Evolutionary conservation across 1,284 basidiomycete genomes (phyloP).

Genomic region (Moesziomyces globuligerus): DNA sequence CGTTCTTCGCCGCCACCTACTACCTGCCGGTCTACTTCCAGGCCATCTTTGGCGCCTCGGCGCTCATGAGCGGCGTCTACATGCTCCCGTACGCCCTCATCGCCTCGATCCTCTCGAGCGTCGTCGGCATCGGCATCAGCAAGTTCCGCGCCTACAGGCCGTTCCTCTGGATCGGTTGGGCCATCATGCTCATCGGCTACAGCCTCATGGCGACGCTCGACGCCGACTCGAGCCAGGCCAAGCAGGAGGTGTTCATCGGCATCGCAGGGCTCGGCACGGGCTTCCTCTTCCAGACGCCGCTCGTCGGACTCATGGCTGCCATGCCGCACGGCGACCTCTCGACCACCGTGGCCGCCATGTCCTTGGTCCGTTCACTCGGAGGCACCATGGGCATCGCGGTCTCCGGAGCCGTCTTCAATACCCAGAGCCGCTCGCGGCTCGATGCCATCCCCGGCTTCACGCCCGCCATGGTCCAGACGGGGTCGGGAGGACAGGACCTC

Average conservation of each 20-base stretch:
- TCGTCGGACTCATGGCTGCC: constrained; percentile 57
- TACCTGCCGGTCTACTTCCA: constrained; percentile 77
- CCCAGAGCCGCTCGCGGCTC: constrained; percentile 31
- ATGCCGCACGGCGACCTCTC: constrained; percentile 56
- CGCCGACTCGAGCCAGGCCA: constrained; percentile 23
- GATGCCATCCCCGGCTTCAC: constrained; percentile 24
- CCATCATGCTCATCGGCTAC: constrained; percentile 49
- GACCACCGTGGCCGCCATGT: constrained; percentile 46
- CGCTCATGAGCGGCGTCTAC: constrained; percentile 77
- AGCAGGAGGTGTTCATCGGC: constrained; percentile 47
- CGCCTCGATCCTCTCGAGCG: constrained; percentile 72
- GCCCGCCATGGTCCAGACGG: constrained; percentile 15
- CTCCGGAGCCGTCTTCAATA: constrained; percentile 55
- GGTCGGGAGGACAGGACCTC: constrained; percentile 39
- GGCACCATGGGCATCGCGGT: constrained; percentile 58
- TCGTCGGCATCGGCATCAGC: constrained; percentile 74
- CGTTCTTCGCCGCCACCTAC: constrained; percentile 72
- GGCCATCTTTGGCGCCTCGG: constrained; percentile 76
- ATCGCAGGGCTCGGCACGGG: constrained; percentile 56
- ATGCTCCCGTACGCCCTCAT: constrained; percentile 81
- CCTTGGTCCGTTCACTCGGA: constrained; percentile 46
- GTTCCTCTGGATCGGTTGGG: constrained; percentile 72
- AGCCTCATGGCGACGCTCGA: constrained; percentile 50
- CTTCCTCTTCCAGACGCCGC: constrained; percentile 59
- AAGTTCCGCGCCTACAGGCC: constrained; percentile 75